Conservation (phyloP, 2,329 filamentous ascomycete genomes). For the Claviceps sp. region DNA sequence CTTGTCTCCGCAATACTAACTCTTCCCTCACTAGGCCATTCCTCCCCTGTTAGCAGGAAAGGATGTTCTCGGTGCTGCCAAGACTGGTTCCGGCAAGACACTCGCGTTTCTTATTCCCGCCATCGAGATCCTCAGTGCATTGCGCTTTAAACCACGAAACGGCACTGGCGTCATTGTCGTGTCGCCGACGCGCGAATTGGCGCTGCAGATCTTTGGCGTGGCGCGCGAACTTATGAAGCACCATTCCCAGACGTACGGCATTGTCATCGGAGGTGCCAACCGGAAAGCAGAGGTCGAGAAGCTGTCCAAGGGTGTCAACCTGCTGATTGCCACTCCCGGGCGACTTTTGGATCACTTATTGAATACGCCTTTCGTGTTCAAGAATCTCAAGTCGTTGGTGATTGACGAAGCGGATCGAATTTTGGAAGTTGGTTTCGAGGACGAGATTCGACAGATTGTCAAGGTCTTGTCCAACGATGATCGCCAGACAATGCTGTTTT, state of each 20-base stretch:
- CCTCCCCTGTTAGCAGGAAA: slow-evolving; percentile 78
- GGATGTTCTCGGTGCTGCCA: slow-evolving; percentile 88
- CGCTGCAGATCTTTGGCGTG: slow-evolving; percentile 91
- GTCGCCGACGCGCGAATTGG: slow-evolving; percentile 84
- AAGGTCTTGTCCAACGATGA: slow-evolving; percentile 82
- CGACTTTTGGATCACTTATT: slow-evolving; percentile 87
- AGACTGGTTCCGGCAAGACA: slow-evolving; percentile 94
- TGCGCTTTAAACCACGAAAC: slow-evolving; percentile 91
- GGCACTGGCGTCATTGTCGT: slow-evolving; percentile 87
- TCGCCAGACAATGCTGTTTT: slow-evolving; percentile 96
- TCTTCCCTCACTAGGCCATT: slow-evolving; percentile 40
- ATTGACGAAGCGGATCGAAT: slow-evolving; percentile 97
- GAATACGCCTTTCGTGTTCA: slow-evolving; percentile 84
- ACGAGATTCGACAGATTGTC: slow-evolving; percentile 94
- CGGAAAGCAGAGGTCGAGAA: slow-evolving; percentile 84
- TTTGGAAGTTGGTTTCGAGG: slow-evolving; percentile 93
- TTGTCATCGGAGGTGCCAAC: slow-evolving; percentile 93
- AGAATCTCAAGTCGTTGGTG: slow-evolving; percentile 81
- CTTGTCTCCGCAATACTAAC: background rate
- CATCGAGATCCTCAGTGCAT: slow-evolving; percentile 78
- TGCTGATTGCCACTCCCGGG: slow-evolving; percentile 87
- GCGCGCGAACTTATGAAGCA: slow-evolving; percentile 84
- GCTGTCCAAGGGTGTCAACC: slow-evolving; percentile 83
- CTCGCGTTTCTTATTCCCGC: slow-evolving; percentile 88
- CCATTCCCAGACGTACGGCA: slow-evolving; percentile 89